Conservation (phyloP, 345 rosid species). For the Populus simonii region DNA sequence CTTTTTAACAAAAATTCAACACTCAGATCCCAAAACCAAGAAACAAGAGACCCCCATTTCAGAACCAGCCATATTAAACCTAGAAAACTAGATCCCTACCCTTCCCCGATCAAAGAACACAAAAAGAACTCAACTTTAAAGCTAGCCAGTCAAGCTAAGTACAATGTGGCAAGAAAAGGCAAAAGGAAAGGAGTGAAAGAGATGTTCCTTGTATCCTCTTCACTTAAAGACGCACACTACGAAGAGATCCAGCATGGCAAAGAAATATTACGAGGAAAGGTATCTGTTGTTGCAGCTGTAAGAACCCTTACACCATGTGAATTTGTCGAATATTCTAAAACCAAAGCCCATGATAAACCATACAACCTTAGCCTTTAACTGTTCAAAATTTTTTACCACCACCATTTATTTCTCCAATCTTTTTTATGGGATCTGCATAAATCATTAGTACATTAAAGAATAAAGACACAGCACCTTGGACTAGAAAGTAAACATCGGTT, state of each 20-base stretch:
- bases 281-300: slow-evolving; percentile 32
- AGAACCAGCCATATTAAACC: slow-evolving; percentile 14
- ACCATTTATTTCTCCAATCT: neutral
- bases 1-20: slow-evolving; percentile 18
- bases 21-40: slow-evolving; percentile 50
- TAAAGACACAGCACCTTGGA: neutral
- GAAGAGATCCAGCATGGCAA: slow-evolving; percentile 32
- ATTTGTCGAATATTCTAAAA: slow-evolving; percentile 30
- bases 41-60: slow-evolving; percentile 32
- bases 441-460: neutral
- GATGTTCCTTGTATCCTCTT: slow-evolving; percentile 8
- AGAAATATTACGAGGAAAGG: slow-evolving; percentile 46
- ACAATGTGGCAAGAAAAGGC: slow-evolving; percentile 34
- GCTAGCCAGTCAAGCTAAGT: slow-evolving; percentile 24
- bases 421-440: neutral
- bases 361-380: slow-evolving; percentile 13
- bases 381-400: slow-evolving; percentile 12
- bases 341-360: neutral
- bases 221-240: slow-evolving; percentile 13
- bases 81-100: slow-evolving; percentile 23
- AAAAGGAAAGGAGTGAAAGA: slow-evolving; percentile 10
- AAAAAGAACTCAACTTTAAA: slow-evolving; percentile 29
- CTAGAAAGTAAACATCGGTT: neutral
- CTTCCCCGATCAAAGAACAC: slow-evolving; percentile 5
- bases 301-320: slow-evolving; percentile 42